phyloP scores from a whole-genome alignment of 169 alveolate species.

The Plasmodium gonderi region DNA sequence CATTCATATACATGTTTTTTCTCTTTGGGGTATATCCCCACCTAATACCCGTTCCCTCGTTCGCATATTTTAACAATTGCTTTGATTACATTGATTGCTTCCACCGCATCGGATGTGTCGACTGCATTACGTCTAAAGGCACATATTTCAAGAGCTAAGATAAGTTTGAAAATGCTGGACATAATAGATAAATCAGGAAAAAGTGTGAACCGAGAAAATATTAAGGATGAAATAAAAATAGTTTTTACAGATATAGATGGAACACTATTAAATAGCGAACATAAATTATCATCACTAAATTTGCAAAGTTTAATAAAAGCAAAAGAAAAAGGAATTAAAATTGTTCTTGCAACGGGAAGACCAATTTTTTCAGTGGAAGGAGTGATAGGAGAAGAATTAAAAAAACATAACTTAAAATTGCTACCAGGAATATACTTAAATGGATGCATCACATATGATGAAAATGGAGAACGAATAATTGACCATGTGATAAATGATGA shows the following conservation, averaged over 20 bases:
- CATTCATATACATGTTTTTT: no score
- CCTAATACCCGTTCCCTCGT: no score
- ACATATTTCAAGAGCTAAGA: background rate
- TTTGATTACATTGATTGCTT: no score
- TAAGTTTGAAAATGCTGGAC: conserved; percentile 4
- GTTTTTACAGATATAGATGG: conserved; percentile 66
- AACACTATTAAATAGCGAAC: conserved; percentile 23
- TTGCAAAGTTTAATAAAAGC: conserved; percentile 50
- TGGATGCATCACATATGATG: conserved; percentile 77
- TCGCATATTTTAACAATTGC: no score
- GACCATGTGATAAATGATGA: conserved; percentile 35
- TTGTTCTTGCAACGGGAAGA: conserved; percentile 42
- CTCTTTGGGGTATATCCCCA: no score
- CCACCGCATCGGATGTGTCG: background rate
- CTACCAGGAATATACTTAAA: conserved; percentile 80
- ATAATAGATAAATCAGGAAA: conserved; percentile 39
- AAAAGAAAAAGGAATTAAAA: conserved; percentile 33
- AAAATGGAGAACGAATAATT: conserved; percentile 61
- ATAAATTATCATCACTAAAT: conserved; percentile 16
- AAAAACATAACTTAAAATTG: conserved; percentile 22
- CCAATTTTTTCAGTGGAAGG: conserved; percentile 35
- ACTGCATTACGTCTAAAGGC: background rate
- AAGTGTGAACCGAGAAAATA: background rate
- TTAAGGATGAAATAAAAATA: conserved; percentile 42
- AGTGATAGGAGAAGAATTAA: conserved; percentile 34